Conservation (phyloP, 805 yeast genomes). For the Nakazawaea anatomiae region DNA sequence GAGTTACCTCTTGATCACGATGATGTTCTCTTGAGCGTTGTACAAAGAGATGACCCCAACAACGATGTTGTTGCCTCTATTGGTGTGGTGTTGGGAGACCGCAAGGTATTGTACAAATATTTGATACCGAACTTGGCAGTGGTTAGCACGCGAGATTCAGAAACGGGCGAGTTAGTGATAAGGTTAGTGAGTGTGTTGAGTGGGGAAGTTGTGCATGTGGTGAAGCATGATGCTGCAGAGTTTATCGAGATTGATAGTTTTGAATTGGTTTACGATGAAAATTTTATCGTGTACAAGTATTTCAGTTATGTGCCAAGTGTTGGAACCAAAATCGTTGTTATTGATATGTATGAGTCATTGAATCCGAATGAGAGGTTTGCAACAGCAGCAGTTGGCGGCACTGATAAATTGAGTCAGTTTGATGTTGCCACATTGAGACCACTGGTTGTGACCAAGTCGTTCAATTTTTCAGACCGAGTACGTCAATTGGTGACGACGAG, state of each 20-base stretch:
- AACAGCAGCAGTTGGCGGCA: too few species aligned
- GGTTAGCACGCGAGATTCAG: constrained; percentile 28
- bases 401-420: constrained; percentile 27
- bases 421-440: constrained; percentile 18
- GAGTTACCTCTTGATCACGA: not conserved
- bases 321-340: constrained; percentile 56
- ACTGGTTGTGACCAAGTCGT: constrained; percentile 57
- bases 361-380: constrained; percentile 37
- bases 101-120: constrained; percentile 78
- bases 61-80: constrained; percentile 44
- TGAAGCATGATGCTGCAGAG: constrained; percentile 33
- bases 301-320: constrained; percentile 39
- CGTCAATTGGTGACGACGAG: constrained; percentile 43
- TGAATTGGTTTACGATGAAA: constrained; percentile 64
- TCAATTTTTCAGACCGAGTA: constrained; percentile 55
- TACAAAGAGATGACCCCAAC: constrained; percentile 28
- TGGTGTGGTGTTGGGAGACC: constrained; percentile 64
- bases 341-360: constrained; percentile 74
- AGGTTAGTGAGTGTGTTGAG: constrained; percentile 61
- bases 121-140: constrained; percentile 63
- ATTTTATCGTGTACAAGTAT: constrained; percentile 74
- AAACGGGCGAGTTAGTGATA: constrained; percentile 31
- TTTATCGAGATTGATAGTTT: constrained; percentile 37
- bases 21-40: constrained; percentile 9
- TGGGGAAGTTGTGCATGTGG: constrained; percentile 53